Evolutionary conservation across 768 basidiomycete genomes (phyloP).

Genomic region (Leccinum longicurvipes): DNA sequence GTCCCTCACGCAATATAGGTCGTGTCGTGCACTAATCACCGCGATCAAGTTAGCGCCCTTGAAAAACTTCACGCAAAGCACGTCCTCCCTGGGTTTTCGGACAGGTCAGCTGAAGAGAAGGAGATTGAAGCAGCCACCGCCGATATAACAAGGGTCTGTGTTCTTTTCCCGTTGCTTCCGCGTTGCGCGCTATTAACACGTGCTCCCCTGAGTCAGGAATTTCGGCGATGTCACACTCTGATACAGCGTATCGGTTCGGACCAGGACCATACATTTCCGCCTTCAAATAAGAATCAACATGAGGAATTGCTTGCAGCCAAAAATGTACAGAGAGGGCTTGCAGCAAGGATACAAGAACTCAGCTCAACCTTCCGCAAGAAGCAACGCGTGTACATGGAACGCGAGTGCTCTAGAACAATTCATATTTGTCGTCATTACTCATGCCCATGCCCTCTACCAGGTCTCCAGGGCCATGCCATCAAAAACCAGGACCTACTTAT

Average conservation of each 20-base stretch:
- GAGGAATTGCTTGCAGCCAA: constrained; percentile 65
- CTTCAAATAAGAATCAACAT: constrained; percentile 43
- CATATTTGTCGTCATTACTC: constrained; percentile 13
- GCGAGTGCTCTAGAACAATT: constrained; percentile 48
- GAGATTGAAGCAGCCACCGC: constrained; percentile 87
- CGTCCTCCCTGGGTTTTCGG: constrained; percentile 92
- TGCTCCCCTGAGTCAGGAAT: constrained; percentile 27
- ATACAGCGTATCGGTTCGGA: constrained; percentile 68
- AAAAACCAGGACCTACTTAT: constrained; percentile 94
- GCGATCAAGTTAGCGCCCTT: constrained; percentile 66
- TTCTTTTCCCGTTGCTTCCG: constrained; percentile 9
- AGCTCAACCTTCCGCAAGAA: constrained; percentile 94
- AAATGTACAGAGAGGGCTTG: constrained; percentile 93
- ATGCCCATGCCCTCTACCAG: constrained; percentile 39
- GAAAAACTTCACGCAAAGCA: constrained; percentile 97
- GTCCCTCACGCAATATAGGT: constrained; percentile 24
- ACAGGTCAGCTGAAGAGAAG: constrained; percentile 88
- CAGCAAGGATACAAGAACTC: constrained; percentile 93
- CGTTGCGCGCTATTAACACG: constrained; percentile 3
- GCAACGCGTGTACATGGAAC: constrained; percentile 97
- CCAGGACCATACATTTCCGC: constrained; percentile 63
- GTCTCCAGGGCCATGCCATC: constrained; percentile 94
- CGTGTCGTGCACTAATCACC: constrained; percentile 14
- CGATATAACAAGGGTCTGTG: constrained; percentile 80
- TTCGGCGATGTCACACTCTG: constrained; percentile 42